Conservation (phyloP, 495 filamentous ascomycete species). For the Mytilinidion resinicola region DNA sequence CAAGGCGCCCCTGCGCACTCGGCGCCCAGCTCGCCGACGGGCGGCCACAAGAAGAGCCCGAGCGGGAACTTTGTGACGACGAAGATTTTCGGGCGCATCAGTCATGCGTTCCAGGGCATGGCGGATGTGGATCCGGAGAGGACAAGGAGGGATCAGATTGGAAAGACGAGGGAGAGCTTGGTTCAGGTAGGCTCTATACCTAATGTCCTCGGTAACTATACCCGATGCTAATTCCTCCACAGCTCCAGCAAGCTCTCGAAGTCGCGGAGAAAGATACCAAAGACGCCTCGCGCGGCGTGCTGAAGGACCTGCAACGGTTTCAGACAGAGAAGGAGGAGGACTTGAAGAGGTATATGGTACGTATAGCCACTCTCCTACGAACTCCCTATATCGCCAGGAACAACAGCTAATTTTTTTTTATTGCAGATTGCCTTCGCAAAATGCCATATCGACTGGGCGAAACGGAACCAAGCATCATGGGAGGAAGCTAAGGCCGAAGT, state of each 20-base stretch:
- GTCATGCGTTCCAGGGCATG: conserved; percentile 90
- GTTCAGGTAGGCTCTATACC: conserved; percentile 49
- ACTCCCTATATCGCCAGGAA: not conserved
- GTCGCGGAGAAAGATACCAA: conserved; percentile 86
- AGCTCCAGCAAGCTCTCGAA: conserved; percentile 83
- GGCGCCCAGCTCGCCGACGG: conserved; percentile 35
- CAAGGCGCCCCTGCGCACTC: conserved; percentile 34
- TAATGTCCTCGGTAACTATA: no score
- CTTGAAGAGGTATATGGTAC: conserved; percentile 89
- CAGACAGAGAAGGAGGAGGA: conserved; percentile 93
- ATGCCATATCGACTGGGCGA: conserved; percentile 97
- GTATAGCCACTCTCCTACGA: conserved; percentile 34
- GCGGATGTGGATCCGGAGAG: conserved; percentile 93
- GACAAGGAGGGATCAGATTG: conserved; percentile 85
- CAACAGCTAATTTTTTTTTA: conserved; percentile 10
- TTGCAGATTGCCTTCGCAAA: conserved; percentile 81
- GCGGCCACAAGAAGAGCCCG: conserved; percentile 59
- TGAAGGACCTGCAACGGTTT: conserved; percentile 86
- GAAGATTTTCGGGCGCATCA: conserved; percentile 91
- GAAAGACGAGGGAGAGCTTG: conserved; percentile 78
- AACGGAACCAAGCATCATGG: conserved; percentile 93
- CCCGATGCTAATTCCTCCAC: conserved; percentile 21
- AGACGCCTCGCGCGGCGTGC: conserved; percentile 76
- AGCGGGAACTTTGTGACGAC: conserved; percentile 80
- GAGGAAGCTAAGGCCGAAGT: conserved; percentile 91